Base-by-base conservation (phyloP, 2,329 filamentous ascomycete genomes). In the Calonectria henricotiae region DNA sequence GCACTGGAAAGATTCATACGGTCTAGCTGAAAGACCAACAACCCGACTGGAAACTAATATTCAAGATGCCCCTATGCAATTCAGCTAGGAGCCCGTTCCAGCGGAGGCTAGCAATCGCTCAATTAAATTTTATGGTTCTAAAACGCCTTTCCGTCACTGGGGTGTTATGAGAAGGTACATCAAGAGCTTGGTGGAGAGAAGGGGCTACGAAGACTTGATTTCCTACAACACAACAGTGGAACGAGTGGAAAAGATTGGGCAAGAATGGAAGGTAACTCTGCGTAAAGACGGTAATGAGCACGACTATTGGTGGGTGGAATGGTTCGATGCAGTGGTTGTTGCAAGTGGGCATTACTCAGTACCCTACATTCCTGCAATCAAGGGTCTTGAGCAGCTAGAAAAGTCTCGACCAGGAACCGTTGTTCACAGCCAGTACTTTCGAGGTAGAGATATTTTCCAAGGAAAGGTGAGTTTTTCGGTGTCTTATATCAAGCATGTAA, bases 1-100 rank as follows among this genome's bases (percentile, higher is more conserved):
- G 86, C 86, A 67, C 85, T 87, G 12, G 84, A 85, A 5, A 88
- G 80, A 67, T 88, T 88, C 81, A 86, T 88, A 30, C 87, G 84
- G 68, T 89, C 87, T 0, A 88, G 76, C 73, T 88, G 86, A 69
- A 88, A 87, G 44, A 85, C 85, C 0, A 88, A 79, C 2, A 89
- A 79, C 0, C 86, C 86, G 1, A 88, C 25, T 51, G 11, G 47
- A 51, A 17, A 32, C 47, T 7, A 51, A 51, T 17, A 51, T 51
- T 30, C 47, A 51, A 30, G 25, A 51, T 20, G 13, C 32, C 7
- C 47, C 47, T 3, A 51, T 51, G 47, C 47, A 51, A 5, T 51
- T 51, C 15, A 51, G 47, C 7, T 27, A 51, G 25, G 47, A 51
- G 15, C 47, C 47, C 8, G 32, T 51, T 51, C 47, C 47, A 11